Evolutionary conservation across 2,329 filamentous ascomycete genomes (phyloP).

Genomic region (Pseudogymnoascus sp.): DNA sequence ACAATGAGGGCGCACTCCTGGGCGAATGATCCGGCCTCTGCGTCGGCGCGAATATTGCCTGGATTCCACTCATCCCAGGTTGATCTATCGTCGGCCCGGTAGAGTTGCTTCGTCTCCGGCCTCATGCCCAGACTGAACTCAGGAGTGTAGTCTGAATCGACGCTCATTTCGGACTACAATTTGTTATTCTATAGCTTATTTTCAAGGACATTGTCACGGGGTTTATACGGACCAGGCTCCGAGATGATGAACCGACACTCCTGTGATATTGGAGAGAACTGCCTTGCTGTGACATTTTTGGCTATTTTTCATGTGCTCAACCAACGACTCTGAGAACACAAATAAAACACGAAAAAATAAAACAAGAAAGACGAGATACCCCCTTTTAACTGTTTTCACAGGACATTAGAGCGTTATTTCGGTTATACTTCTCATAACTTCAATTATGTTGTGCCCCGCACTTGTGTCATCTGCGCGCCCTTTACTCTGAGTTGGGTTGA

Average conservation of each 20-base stretch:
- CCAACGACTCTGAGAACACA: background rate
- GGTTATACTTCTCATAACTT: background rate
- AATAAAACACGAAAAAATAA: background rate
- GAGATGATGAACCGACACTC: constrained; percentile 8
- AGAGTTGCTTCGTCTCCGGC: constrained; percentile 17
- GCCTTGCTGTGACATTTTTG: constrained; percentile 6
- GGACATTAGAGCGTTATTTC: background rate
- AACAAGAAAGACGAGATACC: background rate
- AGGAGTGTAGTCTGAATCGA: constrained; percentile 14
- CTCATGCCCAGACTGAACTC: constrained; percentile 5
- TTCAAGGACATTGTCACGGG: background rate
- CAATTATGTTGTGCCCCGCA: background rate
- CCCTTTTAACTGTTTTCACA: background rate
- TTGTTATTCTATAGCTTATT: background rate
- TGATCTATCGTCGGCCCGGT: constrained; percentile 16
- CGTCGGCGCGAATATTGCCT: constrained; percentile 11
- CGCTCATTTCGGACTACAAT: constrained; percentile 13
- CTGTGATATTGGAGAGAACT: constrained; percentile 14
- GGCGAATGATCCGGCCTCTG: constrained; percentile 14
- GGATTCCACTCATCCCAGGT: constrained; percentile 18
- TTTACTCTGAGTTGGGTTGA: background rate
- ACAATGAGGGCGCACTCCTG: constrained; percentile 22
- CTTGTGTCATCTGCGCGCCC: background rate
- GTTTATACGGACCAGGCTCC: background rate
- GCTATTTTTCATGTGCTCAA: background rate